phyloP scores from a whole-genome alignment of 2,329 filamentous ascomycete species.

The Aspergillus flavus region DNA sequence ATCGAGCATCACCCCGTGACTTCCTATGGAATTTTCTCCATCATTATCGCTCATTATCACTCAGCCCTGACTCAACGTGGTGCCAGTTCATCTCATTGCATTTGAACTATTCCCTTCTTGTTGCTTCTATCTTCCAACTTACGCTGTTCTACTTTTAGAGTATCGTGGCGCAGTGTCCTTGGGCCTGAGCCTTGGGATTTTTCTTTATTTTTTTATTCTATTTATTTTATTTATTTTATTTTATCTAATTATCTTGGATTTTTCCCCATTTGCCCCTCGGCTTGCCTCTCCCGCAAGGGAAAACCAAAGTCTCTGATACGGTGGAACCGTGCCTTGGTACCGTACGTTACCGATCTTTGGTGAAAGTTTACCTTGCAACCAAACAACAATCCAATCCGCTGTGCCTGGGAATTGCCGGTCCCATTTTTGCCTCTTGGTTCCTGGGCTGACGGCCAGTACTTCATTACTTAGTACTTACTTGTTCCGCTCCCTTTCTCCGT shows the following conservation, averaged over 20 bases:
- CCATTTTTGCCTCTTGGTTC: constrained; percentile 6
- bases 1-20: constrained; percentile 18
- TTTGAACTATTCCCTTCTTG: constrained; percentile 5
- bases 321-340: background rate
- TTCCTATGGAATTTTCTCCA: constrained; percentile 2
- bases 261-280: background rate
- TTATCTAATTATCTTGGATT: background rate
- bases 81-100: constrained; percentile 20
- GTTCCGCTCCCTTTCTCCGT: background rate
- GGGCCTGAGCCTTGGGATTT: background rate
- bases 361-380: background rate
- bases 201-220: background rate
- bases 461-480: background rate
- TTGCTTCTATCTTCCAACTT: background rate
- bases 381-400: background rate
- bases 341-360: background rate
- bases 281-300: constrained; percentile 1
- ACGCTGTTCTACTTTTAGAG: constrained; percentile 12
- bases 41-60: constrained; percentile 14
- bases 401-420: background rate
- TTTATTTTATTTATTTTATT: background rate
- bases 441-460: background rate
- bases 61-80: constrained; percentile 18
- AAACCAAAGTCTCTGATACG: background rate
- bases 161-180: constrained; percentile 7